Base-by-base conservation (phyloP, 768 basidiomycete species). In the Boletus barrowsii region DNA sequence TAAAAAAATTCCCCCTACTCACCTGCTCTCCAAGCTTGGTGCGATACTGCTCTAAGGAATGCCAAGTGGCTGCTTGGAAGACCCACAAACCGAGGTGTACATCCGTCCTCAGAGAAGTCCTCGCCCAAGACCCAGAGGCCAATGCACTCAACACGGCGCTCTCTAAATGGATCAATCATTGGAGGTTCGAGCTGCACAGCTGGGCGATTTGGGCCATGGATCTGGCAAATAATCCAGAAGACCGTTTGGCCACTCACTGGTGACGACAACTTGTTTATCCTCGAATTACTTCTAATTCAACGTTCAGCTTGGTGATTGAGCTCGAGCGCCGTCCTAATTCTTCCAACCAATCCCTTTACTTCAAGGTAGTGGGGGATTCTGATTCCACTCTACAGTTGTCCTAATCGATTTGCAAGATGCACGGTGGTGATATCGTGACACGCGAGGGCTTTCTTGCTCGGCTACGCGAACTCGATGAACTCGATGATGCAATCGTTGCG, bases 21-120 rank as follows among this genome's bases (percentile, higher is more conserved):
- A 39, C 8, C 37, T 39, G 4, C 14, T 39, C 32, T 8, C 26
- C 36, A 57, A 66, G 65, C 32, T 45, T 69, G 41, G 69, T 69
- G 20, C 64, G 63, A 14, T 70, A 71, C 42, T 71, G 69, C 48
- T 69, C 68, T 14, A 60, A 60, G 29, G 58, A 58, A 48, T 69
- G 68, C 47, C 65, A 71, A 44, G 60, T 61, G 5, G 65, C 60
- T 0, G 68, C 68, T 4, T 69, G 68, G 70, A 59, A 22, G 42
- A 64, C 66, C 10, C 70, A 70, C 53, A 69, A 68, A 42, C 51
- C 36, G 46, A 58, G 56, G 20, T 61, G 63, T 44, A 48, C 40
- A 22, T 44, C 51, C 10, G 30, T 46, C n/a, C 33, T 62, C 35
- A 54, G 58, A 42, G 57, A 59, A 2, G 53, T 26, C 18, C 26